Evolutionary conservation across 345 rosid genomes (phyloP).

Genomic region (Mercurialis annua): DNA sequence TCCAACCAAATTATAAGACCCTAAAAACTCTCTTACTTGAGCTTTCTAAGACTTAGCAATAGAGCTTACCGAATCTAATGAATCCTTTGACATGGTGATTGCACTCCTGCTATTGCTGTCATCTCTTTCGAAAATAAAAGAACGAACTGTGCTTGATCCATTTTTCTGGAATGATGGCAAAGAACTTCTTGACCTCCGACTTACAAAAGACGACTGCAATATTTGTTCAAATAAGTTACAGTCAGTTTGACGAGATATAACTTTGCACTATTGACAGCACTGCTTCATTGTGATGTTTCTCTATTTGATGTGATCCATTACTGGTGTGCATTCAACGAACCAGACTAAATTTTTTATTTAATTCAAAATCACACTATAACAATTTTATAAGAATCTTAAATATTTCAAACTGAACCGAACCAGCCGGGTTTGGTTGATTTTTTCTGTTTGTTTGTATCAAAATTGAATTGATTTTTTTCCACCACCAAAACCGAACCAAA

Average conservation of each 20-base stretch:
- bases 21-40: not conserved
- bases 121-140: conserved; percentile 81
- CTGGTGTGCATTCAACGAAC: too few relatives aligned
- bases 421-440: too few relatives aligned
- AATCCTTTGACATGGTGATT: conserved; percentile 47
- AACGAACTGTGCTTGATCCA: conserved; percentile 50
- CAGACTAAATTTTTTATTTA: too few relatives aligned
- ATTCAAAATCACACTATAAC: too few relatives aligned
- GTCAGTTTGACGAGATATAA: not conserved
- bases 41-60: conserved; percentile 5
- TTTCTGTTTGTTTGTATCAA: too few relatives aligned
- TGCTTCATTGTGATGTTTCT: not conserved
- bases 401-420: too few relatives aligned
- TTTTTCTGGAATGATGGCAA: conserved; percentile 53
- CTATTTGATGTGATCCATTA: not conserved
- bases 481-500: too few relatives aligned
- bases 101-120: conserved; percentile 58
- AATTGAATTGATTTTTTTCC: too few relatives aligned
- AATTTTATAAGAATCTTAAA: too few relatives aligned
- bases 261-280: not conserved
- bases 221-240: conserved; percentile 17
- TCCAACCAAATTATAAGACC: not conserved
- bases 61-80: conserved; percentile 52
- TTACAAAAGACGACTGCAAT: conserved; percentile 81
- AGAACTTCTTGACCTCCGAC: conserved; percentile 51